Evolutionary conservation across 495 filamentous ascomycete species (phyloP), one percentile per base, ranked within the genome.

Genomic region (Tuber melanosporum): DNA sequence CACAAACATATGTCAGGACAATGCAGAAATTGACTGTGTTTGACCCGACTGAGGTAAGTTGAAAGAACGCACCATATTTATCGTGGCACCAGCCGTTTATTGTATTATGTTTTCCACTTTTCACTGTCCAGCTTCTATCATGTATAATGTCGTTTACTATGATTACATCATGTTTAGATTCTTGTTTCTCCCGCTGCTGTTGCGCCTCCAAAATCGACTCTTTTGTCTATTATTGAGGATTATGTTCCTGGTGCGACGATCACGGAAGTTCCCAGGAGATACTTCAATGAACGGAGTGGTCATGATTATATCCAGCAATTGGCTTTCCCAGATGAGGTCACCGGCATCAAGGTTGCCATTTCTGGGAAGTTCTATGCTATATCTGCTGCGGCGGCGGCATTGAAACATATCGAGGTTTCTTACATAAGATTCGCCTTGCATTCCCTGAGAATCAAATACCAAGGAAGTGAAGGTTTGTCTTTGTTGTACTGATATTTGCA

Each of bases 291-390:
- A 81, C 89, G 88, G 17, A 85, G 88, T 4, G 93, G 93, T 2
- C 86, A 94, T 70, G 92, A 92, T 42, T 92, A 92, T 82, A 91
- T 98, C 73, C 89, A 95, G 73, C 87, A 89, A 20, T 86, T 97
- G 44, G 92, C 93, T 4, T 92, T 95, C 83, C 85, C 86, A 14
- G 89, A 93, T 74, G 92, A 97, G 82, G 86, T 92, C 5, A 91
- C 94, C 76, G 89, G 92, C 15, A 89, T 97, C 82, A 93, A 91
- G 80, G 87, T 92, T 44, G 90, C 91, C 22, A 88, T 97, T 47
- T 90, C 90, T 52, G 91, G 91, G 36, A 96, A 97, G 78, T 98
- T 93, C 85, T 98, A 95, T 85, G 93, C 93, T 41, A 90, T 91
- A 1, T 97, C 93, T 84, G 94, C 93, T 80, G 91, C 97, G 81